A percentile compares a stretch with the other conserved stretches of the same genome.
Evolutionary conservation across 2,329 filamentous ascomycete genomes (phyloP).

Genomic region (Sporothrix euskadiensis): DNA sequence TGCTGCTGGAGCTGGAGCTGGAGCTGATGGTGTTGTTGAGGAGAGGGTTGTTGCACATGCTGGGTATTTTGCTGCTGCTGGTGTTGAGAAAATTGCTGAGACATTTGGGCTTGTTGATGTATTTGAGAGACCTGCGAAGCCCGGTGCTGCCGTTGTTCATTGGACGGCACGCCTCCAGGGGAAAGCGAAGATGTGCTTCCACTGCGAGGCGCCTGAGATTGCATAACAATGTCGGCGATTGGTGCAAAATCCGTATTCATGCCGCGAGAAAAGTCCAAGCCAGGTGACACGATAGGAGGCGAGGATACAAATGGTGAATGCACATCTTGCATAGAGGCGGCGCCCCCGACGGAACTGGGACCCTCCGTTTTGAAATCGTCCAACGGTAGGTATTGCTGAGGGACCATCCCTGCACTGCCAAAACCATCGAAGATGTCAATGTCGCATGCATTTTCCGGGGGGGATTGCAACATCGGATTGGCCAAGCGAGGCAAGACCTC

Average conservation of each 20-base stretch:
- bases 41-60: slow-evolving; percentile 20
- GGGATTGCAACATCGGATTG: slow-evolving; percentile 60
- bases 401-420: slow-evolving; percentile 62
- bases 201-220: slow-evolving; percentile 48
- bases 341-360: slow-evolving; percentile 41
- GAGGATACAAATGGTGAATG: slow-evolving; percentile 55
- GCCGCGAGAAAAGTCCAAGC: slow-evolving; percentile 50
- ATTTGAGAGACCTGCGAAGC: slow-evolving; percentile 33
- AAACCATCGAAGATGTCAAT: slow-evolving; percentile 68
- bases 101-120: slow-evolving; percentile 28
- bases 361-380: slow-evolving; percentile 54
- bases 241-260: slow-evolving; percentile 48
- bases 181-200: background rate
- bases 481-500: slow-evolving; percentile 66
- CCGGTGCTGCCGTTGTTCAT: slow-evolving; percentile 18
- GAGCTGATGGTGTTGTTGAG: slow-evolving; percentile 19
- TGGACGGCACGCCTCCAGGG: background rate
- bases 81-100: slow-evolving; percentile 32
- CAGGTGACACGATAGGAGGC: slow-evolving; percentile 55
- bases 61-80: slow-evolving; percentile 11
- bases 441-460: slow-evolving; percentile 54
- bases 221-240: slow-evolving; percentile 58
- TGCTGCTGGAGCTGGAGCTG: slow-evolving; percentile 37
- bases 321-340: slow-evolving; percentile 45
- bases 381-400: slow-evolving; percentile 48